Conservation (phyloP, 2,329 filamentous ascomycete genomes). For the Fusarium penzigii region DNA sequence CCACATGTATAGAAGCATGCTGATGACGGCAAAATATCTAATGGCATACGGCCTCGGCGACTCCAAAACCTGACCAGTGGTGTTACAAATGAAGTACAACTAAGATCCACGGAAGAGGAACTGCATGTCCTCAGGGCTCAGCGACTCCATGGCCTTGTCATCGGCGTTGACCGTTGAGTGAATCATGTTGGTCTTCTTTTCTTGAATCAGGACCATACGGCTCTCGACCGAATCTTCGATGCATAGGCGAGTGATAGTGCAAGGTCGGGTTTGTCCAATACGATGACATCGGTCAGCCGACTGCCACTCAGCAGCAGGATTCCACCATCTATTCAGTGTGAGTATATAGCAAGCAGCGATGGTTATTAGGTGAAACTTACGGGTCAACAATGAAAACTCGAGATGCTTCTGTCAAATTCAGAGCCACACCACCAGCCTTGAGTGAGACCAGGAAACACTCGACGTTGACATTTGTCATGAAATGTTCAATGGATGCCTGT, state of each 20-base stretch:
- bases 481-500: conserved; percentile 91
- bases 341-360: conserved; percentile 12
- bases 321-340: conserved; percentile 80
- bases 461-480: conserved; percentile 92
- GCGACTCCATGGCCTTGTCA: conserved; percentile 83
- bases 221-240: conserved; percentile 98
- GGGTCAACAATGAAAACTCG: conserved; percentile 96
- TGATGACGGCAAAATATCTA: not conserved
- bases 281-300: conserved; percentile 92
- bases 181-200: conserved; percentile 99
- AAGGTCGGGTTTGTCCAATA: conserved; percentile 91
- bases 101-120: conserved; percentile 83
- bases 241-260: conserved; percentile 89
- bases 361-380: conserved; percentile 53
- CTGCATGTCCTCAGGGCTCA: conserved; percentile 90
- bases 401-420: conserved; percentile 94
- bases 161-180: conserved; percentile 95
- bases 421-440: conserved; percentile 91
- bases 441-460: conserved; percentile 96
- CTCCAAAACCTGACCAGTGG: not conserved
- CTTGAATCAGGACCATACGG: conserved; percentile 91
- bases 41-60: not conserved
- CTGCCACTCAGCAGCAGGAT: conserved; percentile 99
- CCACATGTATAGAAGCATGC: not conserved
- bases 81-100: conserved; percentile 6